Evolutionary conservation across 495 filamentous ascomycete species (phyloP).

Genomic region (Amorphotheca resinae): DNA sequence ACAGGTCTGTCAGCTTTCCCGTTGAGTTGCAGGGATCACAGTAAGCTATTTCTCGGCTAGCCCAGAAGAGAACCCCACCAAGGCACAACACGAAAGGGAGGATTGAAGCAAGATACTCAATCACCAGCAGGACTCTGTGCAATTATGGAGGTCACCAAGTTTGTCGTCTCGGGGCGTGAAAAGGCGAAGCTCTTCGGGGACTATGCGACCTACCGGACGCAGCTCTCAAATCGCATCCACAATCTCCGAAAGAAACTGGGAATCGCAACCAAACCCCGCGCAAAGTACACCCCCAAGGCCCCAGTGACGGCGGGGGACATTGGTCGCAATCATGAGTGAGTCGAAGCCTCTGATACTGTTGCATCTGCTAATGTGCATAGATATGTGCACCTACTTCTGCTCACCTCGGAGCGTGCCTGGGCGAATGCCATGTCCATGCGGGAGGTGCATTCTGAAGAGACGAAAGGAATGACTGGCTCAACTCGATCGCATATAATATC

Average conservation of each 20-base stretch:
- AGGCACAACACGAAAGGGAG: neutral
- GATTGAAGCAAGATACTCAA: neutral
- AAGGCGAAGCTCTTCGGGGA: conserved; percentile 77
- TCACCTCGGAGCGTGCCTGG: conserved; percentile 87
- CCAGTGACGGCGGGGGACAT: conserved; percentile 69
- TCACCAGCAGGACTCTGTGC: neutral
- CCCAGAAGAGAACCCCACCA: conserved; percentile 1
- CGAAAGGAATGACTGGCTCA: conserved; percentile 62
- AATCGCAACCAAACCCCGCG: conserved; percentile 66
- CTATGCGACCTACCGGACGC: conserved; percentile 71
- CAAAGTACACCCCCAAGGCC: conserved; percentile 66
- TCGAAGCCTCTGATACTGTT: neutral
- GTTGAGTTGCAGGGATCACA: too few species aligned
- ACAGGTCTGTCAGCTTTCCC: too few species aligned
- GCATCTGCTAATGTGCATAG: conserved; percentile 30
- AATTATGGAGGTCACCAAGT: conserved; percentile 82
- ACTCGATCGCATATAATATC: conserved; percentile 80
- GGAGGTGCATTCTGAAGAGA: conserved; percentile 64
- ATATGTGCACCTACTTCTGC: conserved; percentile 65
- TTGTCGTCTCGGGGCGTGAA: conserved; percentile 63
- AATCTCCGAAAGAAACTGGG: conserved; percentile 75
- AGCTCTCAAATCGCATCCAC: conserved; percentile 70
- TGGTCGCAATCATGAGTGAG: conserved; percentile 62
- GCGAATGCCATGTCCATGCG: conserved; percentile 95
- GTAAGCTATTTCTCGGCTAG: too few species aligned